Base-by-base conservation (phyloP, 805 yeast species). In the Ogataea degrootiae region DNA sequence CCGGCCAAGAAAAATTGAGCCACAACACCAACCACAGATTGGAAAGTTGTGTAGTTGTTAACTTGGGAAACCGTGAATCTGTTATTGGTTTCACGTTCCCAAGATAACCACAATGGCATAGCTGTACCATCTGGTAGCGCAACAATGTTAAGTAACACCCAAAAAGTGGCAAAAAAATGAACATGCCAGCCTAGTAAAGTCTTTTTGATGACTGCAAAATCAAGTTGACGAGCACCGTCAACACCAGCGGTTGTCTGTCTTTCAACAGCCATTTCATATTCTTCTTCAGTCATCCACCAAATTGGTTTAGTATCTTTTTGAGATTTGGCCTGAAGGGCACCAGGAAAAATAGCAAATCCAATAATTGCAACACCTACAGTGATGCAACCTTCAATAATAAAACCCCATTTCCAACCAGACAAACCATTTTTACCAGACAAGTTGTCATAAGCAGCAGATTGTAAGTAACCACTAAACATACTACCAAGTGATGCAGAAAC, bases 341-440 rank as follows among this genome's bases (percentile, higher is more conserved):
- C 85, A 11, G 86, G 86, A 63, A 82, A 81, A 52, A 74, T 74
- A 4, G 80, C 41, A 22, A 77, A 69, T 0, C 86, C 85, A 50
- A 76, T 77, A 4, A 80, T 35, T 4, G 77, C 75, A 46, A 82
- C 75, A 1, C 85, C 85, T 3, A 81, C 56, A 0, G 86, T 80
- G 40, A 81, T 70, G 33, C 77, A 56, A 53, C 79, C 80, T 62
- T 82, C 85, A 51, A 82, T 77, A 40, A 82, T 76, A 57, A 80
- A 82, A n/a, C 81, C 60, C 86, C 86, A 81, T 61, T 82, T 71
- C 85, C 85, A 81, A 7, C 87, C 86, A 4, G 72, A 70, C 15
- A 80, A 59, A 0, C 82, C 82, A n/a, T 63, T 60, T 19, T 53
- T 59, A 46, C 77, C 75, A 53, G 75, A 62, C 60, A 72, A 62